Evolutionary conservation across 331 rosid species (phyloP).

Genomic region (Prunus yedoensis): DNA sequence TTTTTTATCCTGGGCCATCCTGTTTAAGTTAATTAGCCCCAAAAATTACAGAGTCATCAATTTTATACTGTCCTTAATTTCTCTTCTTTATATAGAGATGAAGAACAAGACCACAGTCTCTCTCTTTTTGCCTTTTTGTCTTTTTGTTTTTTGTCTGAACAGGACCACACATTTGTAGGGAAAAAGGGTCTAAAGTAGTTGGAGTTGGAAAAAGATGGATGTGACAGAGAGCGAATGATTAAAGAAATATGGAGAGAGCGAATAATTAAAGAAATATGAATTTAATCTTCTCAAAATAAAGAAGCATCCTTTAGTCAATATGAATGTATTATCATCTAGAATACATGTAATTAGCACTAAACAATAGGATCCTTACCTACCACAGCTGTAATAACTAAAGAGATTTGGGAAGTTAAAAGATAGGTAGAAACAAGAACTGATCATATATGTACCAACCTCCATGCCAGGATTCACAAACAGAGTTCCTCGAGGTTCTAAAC

Average conservation of each 20-base stretch:
- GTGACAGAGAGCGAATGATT: neutral
- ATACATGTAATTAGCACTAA: neutral
- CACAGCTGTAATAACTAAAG: constrained; percentile 11
- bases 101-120: neutral
- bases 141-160: neutral
- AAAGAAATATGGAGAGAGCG: neutral
- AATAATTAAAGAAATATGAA: neutral
- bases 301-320: neutral
- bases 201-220: neutral
- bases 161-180: neutral
- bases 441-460: constrained; percentile 60
- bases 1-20: neutral
- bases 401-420: constrained; percentile 6
- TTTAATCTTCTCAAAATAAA: neutral
- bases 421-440: constrained; percentile 10
- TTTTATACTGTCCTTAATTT: neutral
- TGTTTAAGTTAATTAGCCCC: neutral
- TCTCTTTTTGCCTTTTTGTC: neutral
- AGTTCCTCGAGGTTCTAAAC: constrained; percentile 93
- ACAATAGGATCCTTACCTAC: neutral
- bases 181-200: neutral
- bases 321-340: neutral
- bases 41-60: neutral
- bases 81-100: neutral
- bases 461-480: constrained; percentile 84